Conservation (phyloP, 2,329 filamentous ascomycete species). For the Lanzia echinophila region DNA sequence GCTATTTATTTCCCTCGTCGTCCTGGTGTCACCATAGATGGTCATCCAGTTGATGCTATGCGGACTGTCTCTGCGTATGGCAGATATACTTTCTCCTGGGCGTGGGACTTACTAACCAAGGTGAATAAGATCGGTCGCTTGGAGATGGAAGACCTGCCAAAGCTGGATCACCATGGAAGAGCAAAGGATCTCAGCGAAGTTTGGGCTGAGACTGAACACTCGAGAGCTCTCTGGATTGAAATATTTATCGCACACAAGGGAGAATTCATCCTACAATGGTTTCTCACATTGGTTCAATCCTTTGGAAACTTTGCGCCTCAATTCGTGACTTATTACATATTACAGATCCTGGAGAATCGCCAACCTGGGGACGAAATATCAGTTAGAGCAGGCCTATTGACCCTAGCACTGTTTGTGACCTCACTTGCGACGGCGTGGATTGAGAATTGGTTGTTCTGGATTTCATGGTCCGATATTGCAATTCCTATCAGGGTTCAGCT, state of each 20-base stretch:
- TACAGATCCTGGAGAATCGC: slow-evolving; percentile 56
- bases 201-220: slow-evolving; percentile 43
- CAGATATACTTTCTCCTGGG: slow-evolving; percentile 63
- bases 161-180: slow-evolving; percentile 49
- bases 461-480: slow-evolving; percentile 54
- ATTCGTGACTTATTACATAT: slow-evolving; percentile 58
- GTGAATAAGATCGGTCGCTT: slow-evolving; percentile 53
- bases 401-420: slow-evolving; percentile 54
- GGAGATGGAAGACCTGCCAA: slow-evolving; percentile 55
- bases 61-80: slow-evolving; percentile 53
- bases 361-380: slow-evolving; percentile 39
- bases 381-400: slow-evolving; percentile 59
- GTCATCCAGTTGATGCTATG: slow-evolving; percentile 55
- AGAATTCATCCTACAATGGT: slow-evolving; percentile 51
- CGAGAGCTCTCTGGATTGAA: slow-evolving; percentile 51
- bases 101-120: slow-evolving; percentile 44
- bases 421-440: slow-evolving; percentile 49
- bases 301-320: slow-evolving; percentile 59
- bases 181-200: slow-evolving; percentile 42
- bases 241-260: slow-evolving; percentile 52
- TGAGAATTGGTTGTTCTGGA: slow-evolving; percentile 61
- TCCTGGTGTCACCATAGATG: slow-evolving; percentile 57
- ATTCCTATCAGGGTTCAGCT: slow-evolving; percentile 65
- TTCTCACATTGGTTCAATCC: slow-evolving; percentile 38
- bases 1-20: slow-evolving; percentile 57